Percentiles rank a stretch among this genome's conserved stretches.
Evolutionary conservation across 768 basidiomycete genomes (phyloP).

Genomic region (Paxillus involutus): DNA sequence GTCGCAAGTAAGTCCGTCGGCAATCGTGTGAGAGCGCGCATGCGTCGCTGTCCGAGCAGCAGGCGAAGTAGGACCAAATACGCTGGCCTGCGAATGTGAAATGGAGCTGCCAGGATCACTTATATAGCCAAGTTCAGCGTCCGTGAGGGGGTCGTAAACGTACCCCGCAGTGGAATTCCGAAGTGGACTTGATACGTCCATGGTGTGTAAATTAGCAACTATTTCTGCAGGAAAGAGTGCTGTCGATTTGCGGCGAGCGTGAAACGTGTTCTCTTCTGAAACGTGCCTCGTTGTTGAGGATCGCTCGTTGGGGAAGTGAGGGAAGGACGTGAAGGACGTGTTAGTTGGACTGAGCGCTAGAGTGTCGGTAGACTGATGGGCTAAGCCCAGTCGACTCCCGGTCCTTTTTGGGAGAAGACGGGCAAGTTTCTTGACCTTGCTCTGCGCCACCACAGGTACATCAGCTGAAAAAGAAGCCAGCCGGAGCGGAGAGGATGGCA

Average conservation of each 20-base stretch:
- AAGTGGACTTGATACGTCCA: slow-evolving; percentile 29
- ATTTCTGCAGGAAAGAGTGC: slow-evolving; percentile 32
- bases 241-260: slow-evolving; percentile 35
- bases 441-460: slow-evolving; percentile 14
- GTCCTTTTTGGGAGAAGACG: slow-evolving; percentile 33
- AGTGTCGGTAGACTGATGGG: slow-evolving; percentile 28
- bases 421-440: slow-evolving; percentile 27
- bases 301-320: slow-evolving; percentile 21
- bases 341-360: slow-evolving; percentile 22
- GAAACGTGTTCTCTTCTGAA: slow-evolving; percentile 34
- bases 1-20: slow-evolving; percentile 12
- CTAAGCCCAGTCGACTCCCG: slow-evolving; percentile 27
- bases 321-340: slow-evolving; percentile 27
- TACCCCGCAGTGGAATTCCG: slow-evolving; percentile 21
- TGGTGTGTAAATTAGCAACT: slow-evolving; percentile 27
- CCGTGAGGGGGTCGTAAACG: slow-evolving; percentile 28
- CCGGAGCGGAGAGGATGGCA: slow-evolving; percentile 28
- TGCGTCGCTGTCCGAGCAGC: slow-evolving; percentile 14
- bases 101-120: slow-evolving; percentile 3
- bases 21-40: slow-evolving; percentile 21
- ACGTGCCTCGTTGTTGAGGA: slow-evolving; percentile 22
- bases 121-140: slow-evolving; percentile 26
- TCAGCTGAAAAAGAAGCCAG: slow-evolving; percentile 26
- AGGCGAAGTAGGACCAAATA: slow-evolving; percentile 8
- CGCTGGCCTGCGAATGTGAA: slow-evolving; percentile 17